phyloP scores from a whole-genome alignment of 140 eudicot genomes.

The Flaveria floridana region DNA sequence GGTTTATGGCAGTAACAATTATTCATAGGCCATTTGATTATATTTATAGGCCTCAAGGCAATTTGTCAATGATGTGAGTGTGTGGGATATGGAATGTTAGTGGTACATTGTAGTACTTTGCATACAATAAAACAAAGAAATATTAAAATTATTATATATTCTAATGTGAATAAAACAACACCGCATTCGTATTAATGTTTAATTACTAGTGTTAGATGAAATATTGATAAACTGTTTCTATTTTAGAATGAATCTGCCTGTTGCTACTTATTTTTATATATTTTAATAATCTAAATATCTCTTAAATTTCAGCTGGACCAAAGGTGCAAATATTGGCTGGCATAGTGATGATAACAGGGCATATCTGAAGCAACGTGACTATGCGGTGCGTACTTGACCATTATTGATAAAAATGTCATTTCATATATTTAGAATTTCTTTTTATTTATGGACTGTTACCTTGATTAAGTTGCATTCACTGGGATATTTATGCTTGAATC shows the following conservation, averaged over 20 bases:
- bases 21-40: not conserved
- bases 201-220: not conserved
- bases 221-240: not conserved
- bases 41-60: too few relatives aligned
- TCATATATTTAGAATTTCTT: not conserved
- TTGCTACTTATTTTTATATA: not conserved
- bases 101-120: not conserved
- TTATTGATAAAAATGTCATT: not conserved
- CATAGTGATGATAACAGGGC: slow-evolving; percentile 93
- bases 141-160: not conserved
- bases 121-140: not conserved
- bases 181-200: not conserved
- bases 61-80: too few relatives aligned
- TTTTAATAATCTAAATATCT: not conserved
- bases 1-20: not conserved
- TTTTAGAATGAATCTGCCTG: not conserved
- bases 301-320: slow-evolving; percentile 67
- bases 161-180: too few relatives aligned
- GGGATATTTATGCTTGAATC: not conserved
- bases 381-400: slow-evolving; percentile 52
- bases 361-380: slow-evolving; percentile 90
- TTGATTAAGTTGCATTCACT: not conserved
- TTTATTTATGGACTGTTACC: not conserved
- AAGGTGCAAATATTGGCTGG: slow-evolving; percentile 98
- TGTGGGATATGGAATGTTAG: too few relatives aligned